phyloP scores from a whole-genome alignment of 2,329 filamentous ascomycete species.

The Arthrobotrys entomopaga region DNA sequence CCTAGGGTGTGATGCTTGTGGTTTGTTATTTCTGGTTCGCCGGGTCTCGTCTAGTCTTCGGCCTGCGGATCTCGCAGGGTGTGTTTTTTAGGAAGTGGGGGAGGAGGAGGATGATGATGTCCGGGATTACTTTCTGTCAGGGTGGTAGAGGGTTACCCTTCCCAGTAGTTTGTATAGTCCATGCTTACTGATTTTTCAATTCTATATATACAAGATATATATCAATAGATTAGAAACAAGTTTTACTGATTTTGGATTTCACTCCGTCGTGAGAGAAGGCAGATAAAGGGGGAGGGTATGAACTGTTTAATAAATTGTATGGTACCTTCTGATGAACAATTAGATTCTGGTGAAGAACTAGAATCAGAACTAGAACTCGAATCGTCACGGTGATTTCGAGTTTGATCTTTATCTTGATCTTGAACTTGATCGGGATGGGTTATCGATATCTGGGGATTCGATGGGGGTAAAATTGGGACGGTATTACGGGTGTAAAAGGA shows the following conservation, averaged over 20 bases:
- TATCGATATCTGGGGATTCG: background rate
- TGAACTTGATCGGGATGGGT: background rate
- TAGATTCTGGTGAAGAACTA: too few species aligned
- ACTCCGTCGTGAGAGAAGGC: too few species aligned
- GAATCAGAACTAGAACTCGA: too few species aligned
- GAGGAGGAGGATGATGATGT: conserved; percentile 21
- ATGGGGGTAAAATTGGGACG: background rate
- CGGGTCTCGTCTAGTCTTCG: conserved; percentile 10
- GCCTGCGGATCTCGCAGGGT: background rate
- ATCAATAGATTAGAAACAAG: background rate
- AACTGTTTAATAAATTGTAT: too few species aligned
- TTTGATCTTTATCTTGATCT: too few species aligned
- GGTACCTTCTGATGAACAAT: too few species aligned
- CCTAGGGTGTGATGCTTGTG: background rate
- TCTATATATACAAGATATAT: background rate
- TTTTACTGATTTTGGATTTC: background rate
- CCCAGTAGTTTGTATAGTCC: conserved; percentile 45
- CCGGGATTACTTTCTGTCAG: conserved; percentile 8
- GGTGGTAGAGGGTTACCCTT: conserved; percentile 15
- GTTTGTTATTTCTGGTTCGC: background rate
- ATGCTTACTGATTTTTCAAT: conserved; percentile 11
- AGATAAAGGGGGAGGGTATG: too few species aligned
- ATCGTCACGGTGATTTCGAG: too few species aligned
- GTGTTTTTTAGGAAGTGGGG: conserved; percentile 1
- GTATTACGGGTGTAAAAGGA: conserved; percentile 11